phyloP scores from a whole-genome alignment of 306 rosid genomes.

The Trichosanthes cucumerina region DNA sequence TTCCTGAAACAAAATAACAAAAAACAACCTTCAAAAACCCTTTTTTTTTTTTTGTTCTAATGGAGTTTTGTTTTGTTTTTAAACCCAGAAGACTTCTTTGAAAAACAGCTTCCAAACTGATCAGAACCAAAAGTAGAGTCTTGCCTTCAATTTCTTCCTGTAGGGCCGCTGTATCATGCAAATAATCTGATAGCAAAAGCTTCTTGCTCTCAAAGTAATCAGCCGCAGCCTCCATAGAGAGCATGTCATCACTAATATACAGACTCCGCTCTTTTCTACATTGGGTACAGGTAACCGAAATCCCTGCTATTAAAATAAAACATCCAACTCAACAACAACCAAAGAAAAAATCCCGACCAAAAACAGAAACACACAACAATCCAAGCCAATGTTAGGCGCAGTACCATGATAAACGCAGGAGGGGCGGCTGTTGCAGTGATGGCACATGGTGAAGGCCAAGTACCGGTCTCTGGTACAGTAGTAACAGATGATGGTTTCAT shows the following conservation, averaged over 20 bases:
- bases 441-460: neutral
- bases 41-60: too few relatives aligned
- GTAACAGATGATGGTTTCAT: neutral
- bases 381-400: neutral
- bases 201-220: neutral
- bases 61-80: neutral
- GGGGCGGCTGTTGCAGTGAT: neutral
- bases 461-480: neutral
- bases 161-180: neutral
- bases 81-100: neutral
- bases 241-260: neutral
- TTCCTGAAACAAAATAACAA: neutral
- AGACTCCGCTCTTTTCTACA: neutral
- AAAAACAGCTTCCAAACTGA: neutral
- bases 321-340: neutral
- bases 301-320: neutral
- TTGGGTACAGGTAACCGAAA: neutral
- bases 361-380: neutral
- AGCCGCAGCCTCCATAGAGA: neutral
- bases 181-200: neutral
- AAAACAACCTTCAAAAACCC: neutral
- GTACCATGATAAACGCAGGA: neutral
- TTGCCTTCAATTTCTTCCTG: neutral
- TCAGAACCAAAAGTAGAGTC: neutral
- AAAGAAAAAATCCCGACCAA: neutral